Evolutionary conservation across 371 early-diverging fungal species (phyloP).

Genomic region (Mortierella sp.): DNA sequence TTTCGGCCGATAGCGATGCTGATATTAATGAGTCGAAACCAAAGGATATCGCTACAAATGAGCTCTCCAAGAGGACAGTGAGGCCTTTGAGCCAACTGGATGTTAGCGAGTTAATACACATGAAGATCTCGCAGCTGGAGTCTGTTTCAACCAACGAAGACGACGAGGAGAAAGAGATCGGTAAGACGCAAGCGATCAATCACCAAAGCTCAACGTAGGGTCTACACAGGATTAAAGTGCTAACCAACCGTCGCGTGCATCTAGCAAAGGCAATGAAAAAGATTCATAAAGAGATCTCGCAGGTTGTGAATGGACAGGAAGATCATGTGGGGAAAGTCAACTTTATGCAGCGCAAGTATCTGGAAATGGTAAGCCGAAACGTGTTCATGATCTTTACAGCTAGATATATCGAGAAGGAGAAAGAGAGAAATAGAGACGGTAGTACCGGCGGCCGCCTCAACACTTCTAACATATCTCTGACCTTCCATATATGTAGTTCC

Average conservation of each 20-base stretch:
- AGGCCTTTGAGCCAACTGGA: slow-evolving; percentile 37
- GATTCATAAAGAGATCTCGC: slow-evolving; percentile 58
- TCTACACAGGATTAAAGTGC: too few species aligned
- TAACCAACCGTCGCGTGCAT: background rate
- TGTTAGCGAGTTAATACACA: slow-evolving; percentile 42
- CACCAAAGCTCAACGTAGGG: background rate
- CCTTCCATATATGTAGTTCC: slow-evolving; percentile 45
- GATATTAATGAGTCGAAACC: too few species aligned
- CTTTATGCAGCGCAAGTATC: slow-evolving; percentile 59
- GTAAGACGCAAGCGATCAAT: slow-evolving; percentile 7
- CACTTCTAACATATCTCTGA: background rate
- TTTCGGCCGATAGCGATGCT: background rate
- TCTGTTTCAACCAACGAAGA: slow-evolving; percentile 28
- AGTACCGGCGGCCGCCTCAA: too few species aligned
- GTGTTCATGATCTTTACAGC: too few species aligned
- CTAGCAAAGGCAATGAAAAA: slow-evolving; percentile 61
- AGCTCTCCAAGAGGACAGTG: slow-evolving; percentile 22
- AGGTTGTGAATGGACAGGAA: slow-evolving; percentile 43
- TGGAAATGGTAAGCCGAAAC: slow-evolving; percentile 58
- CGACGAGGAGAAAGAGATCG: slow-evolving; percentile 49
- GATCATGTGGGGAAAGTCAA: slow-evolving; percentile 49
- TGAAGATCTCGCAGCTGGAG: slow-evolving; percentile 53
- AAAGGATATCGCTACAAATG: background rate
- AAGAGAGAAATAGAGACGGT: background rate
- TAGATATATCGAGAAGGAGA: too few species aligned